Evolutionary conservation across 345 rosid species (phyloP), one percentile per base, ranked within the genome.

Genomic region (Eucalyptus pauciflora): DNA sequence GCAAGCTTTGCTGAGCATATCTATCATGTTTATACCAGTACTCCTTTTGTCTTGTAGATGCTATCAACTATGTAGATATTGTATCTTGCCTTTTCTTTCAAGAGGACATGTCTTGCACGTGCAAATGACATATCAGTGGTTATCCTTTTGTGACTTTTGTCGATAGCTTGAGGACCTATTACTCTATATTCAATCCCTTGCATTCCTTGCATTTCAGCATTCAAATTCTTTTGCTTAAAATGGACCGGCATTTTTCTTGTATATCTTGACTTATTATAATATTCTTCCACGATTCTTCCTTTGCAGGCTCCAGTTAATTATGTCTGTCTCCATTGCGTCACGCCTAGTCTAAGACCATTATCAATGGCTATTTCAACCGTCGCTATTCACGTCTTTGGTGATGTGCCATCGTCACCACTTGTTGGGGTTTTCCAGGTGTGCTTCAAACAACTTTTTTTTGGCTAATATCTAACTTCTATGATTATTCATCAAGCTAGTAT

Each of bases 401-500:
- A 98, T 90, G 99, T 98, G 71, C 99, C 99, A 91, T 97, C 99
- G 80, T 96, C 99, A 4, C 99, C 99, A 48, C 97, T 98, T 87
- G 99, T 95, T 90, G 99, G 99, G 56, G 94, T 93, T 87, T 94
- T 98, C 90, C 96, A 98, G 99, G 99, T 96, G 86, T 52, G 90
- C 86, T 86, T 50, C 88, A 86, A 51, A 43, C 49, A 71, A 87
- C 81, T 17, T 58, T 18, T 51, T 89, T 45, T 67, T 27, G 20
- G 52, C 86, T 87, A 49, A 29, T 88, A 48, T 49, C 56, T 13
- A 27, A 27, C 56, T 85, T 85, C 85, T 41, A 11, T 12, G 27
- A 41, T 69, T 69, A 69, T 31, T 69, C 27, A 41, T 76, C 85
- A 37, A 76, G 85, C 85, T 76, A 41, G 85, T 76, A 41, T 41